phyloP scores from a whole-genome alignment of 306 rosid genomes.

The Cyclanthera cordifolia region DNA sequence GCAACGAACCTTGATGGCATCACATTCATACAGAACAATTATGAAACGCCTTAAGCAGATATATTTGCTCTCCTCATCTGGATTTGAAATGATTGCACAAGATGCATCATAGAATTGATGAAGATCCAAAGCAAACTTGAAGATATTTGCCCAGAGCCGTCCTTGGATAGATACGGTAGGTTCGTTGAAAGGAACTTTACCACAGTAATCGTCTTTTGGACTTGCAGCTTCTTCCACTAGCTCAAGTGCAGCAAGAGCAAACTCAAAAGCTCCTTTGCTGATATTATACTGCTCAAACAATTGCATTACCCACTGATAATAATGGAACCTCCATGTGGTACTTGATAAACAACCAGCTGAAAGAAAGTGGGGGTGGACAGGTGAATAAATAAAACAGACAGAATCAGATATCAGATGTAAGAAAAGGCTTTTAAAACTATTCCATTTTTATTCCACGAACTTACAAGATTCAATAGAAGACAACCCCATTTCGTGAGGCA shows the following conservation, averaged over 20 bases:
- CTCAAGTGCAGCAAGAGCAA: constrained; percentile 97
- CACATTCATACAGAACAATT: constrained; percentile 67
- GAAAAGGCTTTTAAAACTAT: constrained; percentile 6
- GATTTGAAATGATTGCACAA: constrained; percentile 91
- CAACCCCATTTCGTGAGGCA: constrained; percentile 47
- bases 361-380: constrained; percentile 12
- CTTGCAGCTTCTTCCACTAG: constrained; percentile 69
- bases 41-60: constrained; percentile 89
- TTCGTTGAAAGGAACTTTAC: constrained; percentile 34
- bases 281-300: constrained; percentile 73
- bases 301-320: constrained; percentile 92
- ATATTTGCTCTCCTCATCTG: constrained; percentile 86
- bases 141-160: constrained; percentile 86
- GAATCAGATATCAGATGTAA: background rate
- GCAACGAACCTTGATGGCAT: constrained; percentile 61
- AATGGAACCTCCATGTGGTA: constrained; percentile 67
- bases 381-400: background rate
- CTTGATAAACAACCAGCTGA: constrained; percentile 41
- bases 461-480: constrained; percentile 51
- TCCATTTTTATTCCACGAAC: constrained; percentile 23
- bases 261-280: constrained; percentile 84
- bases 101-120: constrained; percentile 67
- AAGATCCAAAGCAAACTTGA: constrained; percentile 80
- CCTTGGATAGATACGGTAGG: constrained; percentile 61
- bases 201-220: constrained; percentile 24